Evolutionary conservation across 2,329 filamentous ascomycete species (phyloP), one percentile per base, ranked within the genome.

Genomic region (Aschersonia sp.): DNA sequence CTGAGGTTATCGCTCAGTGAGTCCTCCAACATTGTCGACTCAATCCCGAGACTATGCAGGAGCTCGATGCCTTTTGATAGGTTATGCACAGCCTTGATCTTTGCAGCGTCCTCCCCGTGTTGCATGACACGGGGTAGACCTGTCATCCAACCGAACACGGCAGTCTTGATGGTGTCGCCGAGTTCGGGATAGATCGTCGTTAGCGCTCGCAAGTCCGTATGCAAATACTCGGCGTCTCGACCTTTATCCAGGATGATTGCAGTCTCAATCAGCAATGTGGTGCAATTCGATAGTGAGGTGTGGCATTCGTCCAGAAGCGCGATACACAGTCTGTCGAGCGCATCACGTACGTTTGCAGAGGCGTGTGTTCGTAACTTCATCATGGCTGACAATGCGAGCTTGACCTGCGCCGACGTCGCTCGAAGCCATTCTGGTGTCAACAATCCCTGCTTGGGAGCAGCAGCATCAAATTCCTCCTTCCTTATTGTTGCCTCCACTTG

Each of bases 81-180:
- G 52, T 90, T 86, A 31, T 75, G 74, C 30, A 97, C 74, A 2
- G 82, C 79, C 48, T 76, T 74, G 51, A 79, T 73, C 60, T 94
- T 94, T 31, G 74, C 70, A n/a, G 72, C 72, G 54, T 95, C 87
- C 56, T 97, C 88, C 54, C 81, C 83, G 7, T 81, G 78, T 60
- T 90, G 87, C 79, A 95, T 89, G 11, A 87, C 65, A 12, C 88
- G 77, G 5, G 90, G 83, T 14, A 98, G 73, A 41, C 86, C 82
- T 2, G 79, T 77, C 30, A 89, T 75, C 88, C 89, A 95, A 46
- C 80, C 81, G 60, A 90, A 84, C 1, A 94, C 71, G 1, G 77
- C 83, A 31, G 73, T 75, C 55, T 86, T 85, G 30, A 90, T 67
- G 3, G 76, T 67, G 29, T 84, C 79, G 4, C 73, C 66, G 2